phyloP scores from a whole-genome alignment of 345 rosid species.

The Anastatica hierochuntica region DNA sequence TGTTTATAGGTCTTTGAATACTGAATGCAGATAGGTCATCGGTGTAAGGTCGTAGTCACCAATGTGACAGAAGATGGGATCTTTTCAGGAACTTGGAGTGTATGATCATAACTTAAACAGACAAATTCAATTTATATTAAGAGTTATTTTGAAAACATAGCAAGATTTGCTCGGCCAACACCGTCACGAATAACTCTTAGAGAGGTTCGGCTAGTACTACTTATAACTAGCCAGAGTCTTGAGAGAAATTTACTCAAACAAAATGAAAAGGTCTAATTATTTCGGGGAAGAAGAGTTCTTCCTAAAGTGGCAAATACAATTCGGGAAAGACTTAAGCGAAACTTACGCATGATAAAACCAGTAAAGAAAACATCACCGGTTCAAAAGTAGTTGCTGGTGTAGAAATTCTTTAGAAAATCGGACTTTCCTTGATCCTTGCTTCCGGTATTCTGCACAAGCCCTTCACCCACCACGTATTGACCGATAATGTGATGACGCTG shows the following conservation, averaged over 20 bases:
- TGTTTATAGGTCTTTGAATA: conserved; percentile 23
- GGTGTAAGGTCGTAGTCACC: conserved; percentile 13
- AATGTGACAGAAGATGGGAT: conserved; percentile 19
- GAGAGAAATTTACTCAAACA: neutral
- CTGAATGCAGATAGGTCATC: conserved; percentile 16
- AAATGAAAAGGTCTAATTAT: conserved; percentile 17
- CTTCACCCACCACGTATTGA: conserved; percentile 70
- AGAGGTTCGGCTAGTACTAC: conserved; percentile 14
- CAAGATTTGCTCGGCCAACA: conserved; percentile 4
- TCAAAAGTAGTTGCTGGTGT: conserved; percentile 78
- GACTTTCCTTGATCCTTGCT: conserved; percentile 62
- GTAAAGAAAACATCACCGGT: conserved; percentile 9
- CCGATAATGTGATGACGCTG: conserved; percentile 97
- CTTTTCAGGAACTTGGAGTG: conserved; percentile 12
- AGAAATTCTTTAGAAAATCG: conserved; percentile 79
- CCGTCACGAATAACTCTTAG: neutral
- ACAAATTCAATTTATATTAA: conserved; percentile 11
- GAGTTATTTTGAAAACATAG: conserved; percentile 6
- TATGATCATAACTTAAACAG: conserved; percentile 4
- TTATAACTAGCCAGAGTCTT: conserved; percentile 9
- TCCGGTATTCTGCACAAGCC: conserved; percentile 59
- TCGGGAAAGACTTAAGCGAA: neutral
- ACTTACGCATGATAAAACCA: neutral
- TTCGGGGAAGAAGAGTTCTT: conserved; percentile 17
- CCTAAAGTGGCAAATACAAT: conserved; percentile 13